phyloP scores from a whole-genome alignment of 805 yeast genomes.

The Pichia paraexigua region DNA sequence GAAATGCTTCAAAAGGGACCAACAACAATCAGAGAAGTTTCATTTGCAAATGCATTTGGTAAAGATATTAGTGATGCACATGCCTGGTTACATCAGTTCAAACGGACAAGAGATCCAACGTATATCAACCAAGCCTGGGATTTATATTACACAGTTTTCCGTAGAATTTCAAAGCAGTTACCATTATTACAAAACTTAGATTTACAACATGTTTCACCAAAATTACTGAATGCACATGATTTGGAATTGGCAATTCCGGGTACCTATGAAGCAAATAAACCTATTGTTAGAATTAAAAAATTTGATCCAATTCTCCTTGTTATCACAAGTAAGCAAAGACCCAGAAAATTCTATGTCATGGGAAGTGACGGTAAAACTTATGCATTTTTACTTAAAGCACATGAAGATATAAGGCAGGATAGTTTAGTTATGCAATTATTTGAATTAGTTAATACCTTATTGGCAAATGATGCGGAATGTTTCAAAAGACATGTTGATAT shows the following conservation, averaged over 20 bases:
- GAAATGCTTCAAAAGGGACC: constrained; percentile 80
- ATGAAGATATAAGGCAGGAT: constrained; percentile 97
- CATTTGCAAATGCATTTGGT: constrained; percentile 90
- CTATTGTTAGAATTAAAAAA: constrained; percentile 59
- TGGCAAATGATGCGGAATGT: constrained; percentile 88
- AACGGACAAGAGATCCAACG: constrained; percentile 76
- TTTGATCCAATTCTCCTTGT: constrained; percentile 83
- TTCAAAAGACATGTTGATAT: constrained; percentile 92
- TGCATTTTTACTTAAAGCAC: constrained; percentile 80
- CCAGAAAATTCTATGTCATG: constrained; percentile 67
- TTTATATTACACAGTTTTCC: constrained; percentile 85
- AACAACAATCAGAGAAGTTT: constrained; percentile 84
- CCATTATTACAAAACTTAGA: constrained; percentile 84
- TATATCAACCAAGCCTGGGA: constrained; percentile 98
- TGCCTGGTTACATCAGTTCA: constrained; percentile 85
- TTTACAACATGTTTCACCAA: constrained; percentile 90
- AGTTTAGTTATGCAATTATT: constrained; percentile 95
- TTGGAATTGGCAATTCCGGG: constrained; percentile 91
- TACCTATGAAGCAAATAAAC: constrained; percentile 78
- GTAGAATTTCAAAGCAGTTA: constrained; percentile 80
- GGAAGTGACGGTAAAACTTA: constrained; percentile 94
- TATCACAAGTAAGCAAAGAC: constrained; percentile 92
- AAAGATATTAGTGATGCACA: constrained; percentile 87
- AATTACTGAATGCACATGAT: constrained; percentile 66
- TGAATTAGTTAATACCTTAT: constrained; percentile 86